phyloP scores from a whole-genome alignment of 2,329 filamentous ascomycete species.

The Fusarium circinatum region DNA sequence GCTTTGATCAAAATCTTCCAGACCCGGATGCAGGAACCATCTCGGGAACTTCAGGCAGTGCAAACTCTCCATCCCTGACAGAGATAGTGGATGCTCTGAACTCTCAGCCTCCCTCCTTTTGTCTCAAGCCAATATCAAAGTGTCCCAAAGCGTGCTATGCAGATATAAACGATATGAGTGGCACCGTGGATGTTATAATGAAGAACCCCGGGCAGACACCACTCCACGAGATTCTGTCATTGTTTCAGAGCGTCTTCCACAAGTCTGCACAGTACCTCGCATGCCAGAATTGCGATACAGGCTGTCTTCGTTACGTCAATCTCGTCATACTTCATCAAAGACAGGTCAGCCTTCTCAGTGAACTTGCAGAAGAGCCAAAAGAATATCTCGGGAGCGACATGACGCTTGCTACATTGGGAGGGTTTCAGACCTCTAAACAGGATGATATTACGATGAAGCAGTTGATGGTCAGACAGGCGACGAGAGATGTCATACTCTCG shows the following conservation, averaged over 20 bases:
- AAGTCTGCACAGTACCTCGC: background rate
- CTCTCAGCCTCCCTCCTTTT: background rate
- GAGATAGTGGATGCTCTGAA: background rate
- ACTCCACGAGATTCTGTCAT: background rate
- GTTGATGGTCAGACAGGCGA: background rate
- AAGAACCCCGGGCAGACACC: background rate
- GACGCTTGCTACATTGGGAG: background rate
- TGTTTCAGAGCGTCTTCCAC: background rate
- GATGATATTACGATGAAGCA: conserved; percentile 9
- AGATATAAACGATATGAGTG: background rate
- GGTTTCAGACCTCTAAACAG: background rate
- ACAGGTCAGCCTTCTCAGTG: background rate
- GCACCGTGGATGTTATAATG: background rate
- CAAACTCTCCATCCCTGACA: conserved; percentile 1
- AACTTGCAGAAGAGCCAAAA: background rate
- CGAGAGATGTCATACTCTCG: background rate
- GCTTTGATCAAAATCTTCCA: background rate
- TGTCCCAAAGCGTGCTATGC: background rate
- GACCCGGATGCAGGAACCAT: background rate
- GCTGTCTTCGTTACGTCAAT: conserved; percentile 5
- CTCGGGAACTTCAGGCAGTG: background rate
- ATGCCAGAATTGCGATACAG: conserved; percentile 6
- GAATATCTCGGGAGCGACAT: background rate
- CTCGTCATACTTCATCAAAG: conserved; percentile 18
- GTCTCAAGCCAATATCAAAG: background rate